Evolutionary conservation across 148 eudicot genomes (phyloP).

Genomic region (Rhododendron kiyosumense): DNA sequence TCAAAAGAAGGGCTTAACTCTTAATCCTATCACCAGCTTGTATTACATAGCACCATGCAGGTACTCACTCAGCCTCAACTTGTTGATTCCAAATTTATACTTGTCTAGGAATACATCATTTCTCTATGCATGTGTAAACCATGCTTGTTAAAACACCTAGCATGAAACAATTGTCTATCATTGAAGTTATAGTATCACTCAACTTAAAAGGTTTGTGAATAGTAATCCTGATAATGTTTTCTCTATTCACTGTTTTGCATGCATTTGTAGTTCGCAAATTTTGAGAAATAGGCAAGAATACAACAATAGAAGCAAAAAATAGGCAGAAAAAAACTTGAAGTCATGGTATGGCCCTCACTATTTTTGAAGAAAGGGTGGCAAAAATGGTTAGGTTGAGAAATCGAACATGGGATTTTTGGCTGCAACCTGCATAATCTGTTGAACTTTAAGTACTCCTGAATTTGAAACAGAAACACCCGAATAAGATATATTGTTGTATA

Average conservation of each 20-base stretch:
- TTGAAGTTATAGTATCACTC: background rate
- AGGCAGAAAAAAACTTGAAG: background rate
- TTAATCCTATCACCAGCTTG: slow-evolving; percentile 81
- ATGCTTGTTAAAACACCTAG: background rate
- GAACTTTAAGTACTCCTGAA: background rate
- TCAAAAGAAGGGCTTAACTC: slow-evolving; percentile 78
- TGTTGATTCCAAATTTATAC: background rate
- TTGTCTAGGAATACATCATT: background rate
- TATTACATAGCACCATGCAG: slow-evolving; percentile 95
- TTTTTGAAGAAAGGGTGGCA: background rate
- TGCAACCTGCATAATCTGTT: background rate
- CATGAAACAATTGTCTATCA: background rate
- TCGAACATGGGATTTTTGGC: background rate
- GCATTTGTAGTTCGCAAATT: background rate
- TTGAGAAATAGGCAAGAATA: background rate
- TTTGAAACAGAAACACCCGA: background rate
- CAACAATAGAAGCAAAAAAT: background rate
- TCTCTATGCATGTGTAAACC: background rate
- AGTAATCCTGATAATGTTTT: background rate
- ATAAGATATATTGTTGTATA: background rate
- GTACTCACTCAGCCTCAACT: slow-evolving; percentile 22
- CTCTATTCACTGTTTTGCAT: background rate
- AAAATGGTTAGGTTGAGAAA: background rate
- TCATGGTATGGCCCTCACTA: background rate
- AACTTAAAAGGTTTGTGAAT: background rate